Base-by-base conservation (phyloP, 2,329 filamentous ascomycete genomes). In the Camptophora hylomeconis region DNA sequence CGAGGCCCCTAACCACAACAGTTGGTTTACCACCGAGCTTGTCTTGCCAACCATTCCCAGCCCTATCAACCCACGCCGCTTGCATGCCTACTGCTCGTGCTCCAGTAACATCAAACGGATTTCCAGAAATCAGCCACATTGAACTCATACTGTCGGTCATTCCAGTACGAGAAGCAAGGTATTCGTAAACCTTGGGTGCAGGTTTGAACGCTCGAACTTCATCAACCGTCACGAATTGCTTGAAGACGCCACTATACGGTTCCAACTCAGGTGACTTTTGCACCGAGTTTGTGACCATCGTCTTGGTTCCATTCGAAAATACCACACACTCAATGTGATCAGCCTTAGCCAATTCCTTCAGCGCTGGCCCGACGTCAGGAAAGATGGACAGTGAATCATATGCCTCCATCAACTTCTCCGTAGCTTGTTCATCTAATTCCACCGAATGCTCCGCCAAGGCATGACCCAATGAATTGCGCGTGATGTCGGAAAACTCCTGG, bases 91-190 rank as follows among this genome's bases (percentile, higher is more conserved):
- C 60, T 2, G 60, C 60, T 36, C 61, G 62, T 1, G 77, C 73
- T 0, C 80, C 79, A 0, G 73, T 64, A 10, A 78, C 57, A 47
- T 84, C 79, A 47, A 84, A 84, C 2, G 79, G 72, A 46, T 84
- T 84, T 2, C 70, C 69, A 40, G 67, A 78, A 5, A 86, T 63
- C 5, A 84, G 51, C 75, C 77, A 82, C 9, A 82, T 60, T 15
- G 65, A 56, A 1, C 48, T 53, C 38, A 61, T 56, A 11, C 60
- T 43, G 1, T 50, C 53, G 7, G 53, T 41, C 41, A 64, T 66
- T 3, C 64, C 65, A 2, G 63, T 58, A 19, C 57, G 56, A 38
- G 60, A 40, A 1, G 67, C 60, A 14, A 81, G 54, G 46, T 77
- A 60, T n/a, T 57, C 38, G 45, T 84, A 84, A 2, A 67, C 62